These are phyloP conservation scores for Sequoia sempervirens DNA, from an alignment of 75 land plant genomes.

Conservation along the genomic window DNA sequence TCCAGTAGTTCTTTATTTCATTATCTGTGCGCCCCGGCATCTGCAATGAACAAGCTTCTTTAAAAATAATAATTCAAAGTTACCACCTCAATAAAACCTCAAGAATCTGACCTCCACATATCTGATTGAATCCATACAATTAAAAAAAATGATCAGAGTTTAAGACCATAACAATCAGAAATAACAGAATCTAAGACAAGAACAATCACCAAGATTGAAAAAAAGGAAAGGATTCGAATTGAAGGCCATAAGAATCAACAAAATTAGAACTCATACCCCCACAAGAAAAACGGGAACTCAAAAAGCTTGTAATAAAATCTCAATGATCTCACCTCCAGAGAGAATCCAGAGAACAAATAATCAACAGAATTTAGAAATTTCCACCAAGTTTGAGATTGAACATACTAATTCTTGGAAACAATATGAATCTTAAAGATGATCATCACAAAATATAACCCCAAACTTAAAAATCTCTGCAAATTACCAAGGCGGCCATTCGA, in stretches of 20 bases:
- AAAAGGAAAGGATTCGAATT: no score
- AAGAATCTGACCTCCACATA: background rate
- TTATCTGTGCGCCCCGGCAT: constrained; percentile 51
- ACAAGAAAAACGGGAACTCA: no score
- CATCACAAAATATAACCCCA: no score
- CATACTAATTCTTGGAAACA: background rate
- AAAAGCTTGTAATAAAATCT: no score
- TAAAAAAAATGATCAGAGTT: no score
- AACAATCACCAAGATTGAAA: no score
- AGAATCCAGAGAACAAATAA: no score
- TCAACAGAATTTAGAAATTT: background rate
- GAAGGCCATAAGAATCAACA: no score
- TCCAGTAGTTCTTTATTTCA: constrained; percentile 55
- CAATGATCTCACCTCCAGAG: no score
- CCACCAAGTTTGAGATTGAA: background rate
- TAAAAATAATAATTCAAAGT: background rate
- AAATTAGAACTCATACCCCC: no score
- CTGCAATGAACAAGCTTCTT: constrained; percentile 8
- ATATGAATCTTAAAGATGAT: background rate
- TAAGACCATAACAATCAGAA: background rate
- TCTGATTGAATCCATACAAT: background rate
- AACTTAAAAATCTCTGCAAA: background rate
- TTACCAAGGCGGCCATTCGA: constrained; percentile 51
- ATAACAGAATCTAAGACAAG: no score
- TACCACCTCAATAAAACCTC: no score